Evolutionary conservation across 345 rosid species (phyloP).

Genomic region (Ricinus communis): DNA sequence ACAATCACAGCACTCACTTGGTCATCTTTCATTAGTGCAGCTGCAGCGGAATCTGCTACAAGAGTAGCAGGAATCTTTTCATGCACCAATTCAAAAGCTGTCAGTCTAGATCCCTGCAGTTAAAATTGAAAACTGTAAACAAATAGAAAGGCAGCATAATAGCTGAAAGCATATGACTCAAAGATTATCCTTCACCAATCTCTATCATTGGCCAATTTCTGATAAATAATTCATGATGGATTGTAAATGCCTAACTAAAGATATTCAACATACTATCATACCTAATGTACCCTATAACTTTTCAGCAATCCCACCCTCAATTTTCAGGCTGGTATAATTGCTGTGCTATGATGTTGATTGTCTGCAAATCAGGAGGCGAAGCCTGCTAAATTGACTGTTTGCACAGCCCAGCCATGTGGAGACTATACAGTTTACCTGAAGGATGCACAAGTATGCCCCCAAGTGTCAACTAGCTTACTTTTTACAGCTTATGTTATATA

Average conservation of each 20-base stretch:
- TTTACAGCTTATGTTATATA: not conserved
- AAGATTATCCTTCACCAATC: not conserved
- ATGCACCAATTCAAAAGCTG: constrained; percentile 92
- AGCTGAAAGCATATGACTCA: not conserved
- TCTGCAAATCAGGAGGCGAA: not conserved
- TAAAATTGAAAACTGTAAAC: not conserved
- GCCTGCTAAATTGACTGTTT: too few species aligned
- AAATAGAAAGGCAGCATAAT: not conserved
- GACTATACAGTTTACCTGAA: not conserved
- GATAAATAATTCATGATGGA: not conserved
- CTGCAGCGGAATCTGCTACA: constrained; percentile 91
- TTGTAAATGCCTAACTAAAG: not conserved
- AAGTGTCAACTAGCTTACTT: not conserved
- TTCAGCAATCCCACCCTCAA: not conserved
- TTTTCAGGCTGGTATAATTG: not conserved
- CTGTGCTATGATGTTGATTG: too few species aligned
- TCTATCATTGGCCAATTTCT: not conserved
- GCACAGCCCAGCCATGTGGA: not conserved
- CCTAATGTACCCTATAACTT: not conserved
- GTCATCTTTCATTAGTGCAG: constrained; percentile 80
- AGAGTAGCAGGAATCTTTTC: constrained; percentile 89
- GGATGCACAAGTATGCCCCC: not conserved
- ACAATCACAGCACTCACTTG: constrained; percentile 76
- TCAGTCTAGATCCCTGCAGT: constrained; percentile 88
- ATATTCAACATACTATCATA: not conserved